These are phyloP conservation scores for Flaveria floridana DNA, from an alignment of 140 eudicot species.

Conservation along the genomic window DNA sequence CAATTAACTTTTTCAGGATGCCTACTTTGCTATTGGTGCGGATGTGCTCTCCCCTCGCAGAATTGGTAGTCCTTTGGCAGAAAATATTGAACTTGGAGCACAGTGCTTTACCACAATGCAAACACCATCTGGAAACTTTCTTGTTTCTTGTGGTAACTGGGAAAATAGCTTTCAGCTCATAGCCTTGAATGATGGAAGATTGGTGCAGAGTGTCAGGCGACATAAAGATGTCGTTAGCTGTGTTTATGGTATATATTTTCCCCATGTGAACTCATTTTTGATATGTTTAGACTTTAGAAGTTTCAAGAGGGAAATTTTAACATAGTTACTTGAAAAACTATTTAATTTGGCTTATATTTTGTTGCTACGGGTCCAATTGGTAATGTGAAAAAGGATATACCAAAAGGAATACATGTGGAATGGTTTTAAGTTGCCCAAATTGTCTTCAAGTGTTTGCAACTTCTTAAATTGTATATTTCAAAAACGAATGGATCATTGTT, in stretches of 20 bases:
- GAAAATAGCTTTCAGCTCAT: slow-evolving; percentile 91
- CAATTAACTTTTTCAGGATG: slow-evolving; percentile 53
- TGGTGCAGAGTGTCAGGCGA: slow-evolving; percentile 90
- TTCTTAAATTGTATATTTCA: not conserved
- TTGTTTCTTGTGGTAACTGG: slow-evolving; percentile 96
- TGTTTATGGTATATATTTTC: slow-evolving; percentile 67
- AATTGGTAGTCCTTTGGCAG: slow-evolving; percentile 93
- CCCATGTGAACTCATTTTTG: slow-evolving; percentile 4
- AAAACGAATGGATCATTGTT: not conserved
- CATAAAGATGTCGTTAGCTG: slow-evolving; percentile 98
- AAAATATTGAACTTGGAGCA: slow-evolving; percentile 79
- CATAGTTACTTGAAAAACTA: not conserved
- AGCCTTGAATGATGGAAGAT: slow-evolving; percentile 78
- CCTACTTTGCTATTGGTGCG: slow-evolving; percentile 83
- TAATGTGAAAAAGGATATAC: not conserved
- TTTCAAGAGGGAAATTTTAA: not conserved
- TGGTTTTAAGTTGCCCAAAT: not conserved
- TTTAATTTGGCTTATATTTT: not conserved
- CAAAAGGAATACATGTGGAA: not conserved
- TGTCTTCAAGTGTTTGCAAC: not conserved
- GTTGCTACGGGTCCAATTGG: not conserved
- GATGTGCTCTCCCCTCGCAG: slow-evolving; percentile 87
- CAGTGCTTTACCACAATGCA: slow-evolving; percentile 86
- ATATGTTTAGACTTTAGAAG: not conserved
- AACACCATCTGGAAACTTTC: slow-evolving; percentile 73